A percentile compares a stretch with the other conserved stretches of the same genome.
Conservation (phyloP, 2,329 filamentous ascomycete species). For the Magnaporthiopsis rhizophila region DNA sequence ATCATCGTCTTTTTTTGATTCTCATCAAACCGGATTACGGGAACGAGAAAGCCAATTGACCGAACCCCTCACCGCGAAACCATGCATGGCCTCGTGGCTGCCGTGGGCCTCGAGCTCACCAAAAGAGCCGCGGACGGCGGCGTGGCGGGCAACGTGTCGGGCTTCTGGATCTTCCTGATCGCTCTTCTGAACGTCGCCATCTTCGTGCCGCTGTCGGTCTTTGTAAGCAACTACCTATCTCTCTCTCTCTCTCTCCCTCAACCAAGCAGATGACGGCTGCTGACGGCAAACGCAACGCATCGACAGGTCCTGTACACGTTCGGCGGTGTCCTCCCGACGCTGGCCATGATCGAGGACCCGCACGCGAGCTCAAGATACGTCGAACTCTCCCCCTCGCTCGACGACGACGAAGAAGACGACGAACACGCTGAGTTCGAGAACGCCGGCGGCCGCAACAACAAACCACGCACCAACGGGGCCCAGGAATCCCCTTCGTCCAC, state of each 20-base stretch:
- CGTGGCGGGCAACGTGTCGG: background rate
- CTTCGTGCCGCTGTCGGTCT: background rate
- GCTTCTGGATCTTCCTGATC: background rate
- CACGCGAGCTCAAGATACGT: constrained; percentile 44
- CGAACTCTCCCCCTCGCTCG: constrained; percentile 31
- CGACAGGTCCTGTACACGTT: constrained; percentile 34
- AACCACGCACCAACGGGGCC: constrained; percentile 22
- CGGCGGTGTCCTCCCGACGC: constrained; percentile 39
- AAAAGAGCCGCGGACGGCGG: background rate
- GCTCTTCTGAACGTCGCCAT: background rate
- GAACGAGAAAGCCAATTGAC: background rate
- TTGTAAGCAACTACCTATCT: background rate
- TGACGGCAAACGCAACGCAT: constrained; percentile 25
- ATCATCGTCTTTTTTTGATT: background rate
- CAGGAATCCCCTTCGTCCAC: constrained; percentile 12
- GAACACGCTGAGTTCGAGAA: constrained; percentile 14
- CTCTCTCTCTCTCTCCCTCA: background rate
- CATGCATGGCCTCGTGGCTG: background rate
- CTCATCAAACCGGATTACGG: too few relatives aligned
- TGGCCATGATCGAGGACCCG: constrained; percentile 52
- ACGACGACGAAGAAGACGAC: constrained; percentile 25
- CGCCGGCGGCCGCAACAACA: constrained; percentile 23
- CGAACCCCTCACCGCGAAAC: background rate
- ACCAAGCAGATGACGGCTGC: background rate
- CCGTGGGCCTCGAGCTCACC: background rate